Base-by-base conservation (phyloP, 225 moss, liverwort and hornwort genomes). In the Neckera pumila region DNA sequence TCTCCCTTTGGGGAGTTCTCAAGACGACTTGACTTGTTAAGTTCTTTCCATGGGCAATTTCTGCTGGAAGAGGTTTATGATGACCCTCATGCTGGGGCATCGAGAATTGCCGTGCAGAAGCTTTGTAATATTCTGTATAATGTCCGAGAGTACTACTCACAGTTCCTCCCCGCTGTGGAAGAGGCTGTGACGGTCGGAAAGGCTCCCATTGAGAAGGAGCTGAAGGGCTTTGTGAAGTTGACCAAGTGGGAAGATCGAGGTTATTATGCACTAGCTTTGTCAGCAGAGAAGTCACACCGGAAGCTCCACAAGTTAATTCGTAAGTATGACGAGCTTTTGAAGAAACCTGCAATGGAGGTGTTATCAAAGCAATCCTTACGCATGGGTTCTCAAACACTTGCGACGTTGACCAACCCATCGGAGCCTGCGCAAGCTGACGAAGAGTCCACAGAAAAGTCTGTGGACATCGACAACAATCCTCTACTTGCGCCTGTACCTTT, bases 161-260 rank as follows among this genome's bases (percentile, higher is more conserved):
- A 98, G 89, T 97, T 98, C 84, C 93, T 96, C 38, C 93, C 92
- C 67, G 88, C 97, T 86, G 97, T 97, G 80, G 92, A 96, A 67
- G 95, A 93, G 83, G 91, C 92, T 76, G 76, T 96, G 69, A 57
- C 86, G 58, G 34, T 88, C 21, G 97, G 92, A 82, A 97, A 95
- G 92, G 91, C 79, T 51, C 93, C 93, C 71, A 95, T 98, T 79
- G 97, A 95, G 79, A 95, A 87, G 74, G 97, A 98, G 88, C 88
- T 98, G 76, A 95, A 96, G 92, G 95, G 95, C 53, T 94, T 97
- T 89, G 97, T 93, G 76, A 95, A 94, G 78, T 89, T 97, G 76
- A 93, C 96, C 31, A 98, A 95, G 85, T 98, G 98, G 98, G 98
- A 98, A 90, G 97, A 98, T 89, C 97, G 98, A 74, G 97, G 97